Base-by-base conservation (phyloP, 768 basidiomycete species). In the Mycena epipterygia region DNA sequence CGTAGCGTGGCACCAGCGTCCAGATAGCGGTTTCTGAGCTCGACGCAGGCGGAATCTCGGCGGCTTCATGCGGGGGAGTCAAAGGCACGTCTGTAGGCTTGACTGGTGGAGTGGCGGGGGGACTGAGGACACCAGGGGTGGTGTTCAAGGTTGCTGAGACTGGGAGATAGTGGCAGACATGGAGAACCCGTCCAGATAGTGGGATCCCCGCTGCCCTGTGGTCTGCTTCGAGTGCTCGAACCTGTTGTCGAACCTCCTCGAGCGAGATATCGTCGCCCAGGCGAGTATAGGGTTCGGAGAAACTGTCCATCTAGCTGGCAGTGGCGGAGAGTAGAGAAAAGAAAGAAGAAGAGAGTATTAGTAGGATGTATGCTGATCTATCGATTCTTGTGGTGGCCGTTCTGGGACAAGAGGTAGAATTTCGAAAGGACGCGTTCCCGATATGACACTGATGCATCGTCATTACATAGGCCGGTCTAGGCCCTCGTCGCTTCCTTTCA, bases 131-230 rank as follows among this genome's bases (percentile, higher is more conserved):
- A 53, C 89, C 89, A 9, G 84, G 76, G 35, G 79, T 74, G 30
- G 82, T 79, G 72, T 87, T 80, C 76, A 94, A 86, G 37, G 92
- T 89, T 30, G 91, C 89, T 53, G 87, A 84, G 77, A 96, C 86
- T 70, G 95, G 95, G 64, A 97, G 91, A 77, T 96, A 94, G 81
- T 96, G 95, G 82, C 91, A 93, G 72, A 98, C 91, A 75, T 97
- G 97, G 76, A 99, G 88, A 79, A 98, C 93, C 48, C 97, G 89
- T 2, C 96, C 97, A 6, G 92, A 93, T 48, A 98, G 88, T 1
- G 89, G 85, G 64, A 93, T 89, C 48, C 91, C 93, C 66, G 91
- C 89, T 2, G 88, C 87, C 62, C 82, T 84, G 79, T 94, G 93
- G 63, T 92, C 86, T 0, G 87, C 87, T 81, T 97, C 93, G 77